Evolutionary conservation across 805 yeast genomes (phyloP), one percentile per base, ranked within the genome.

Genomic region (Yarrowia bubula): DNA sequence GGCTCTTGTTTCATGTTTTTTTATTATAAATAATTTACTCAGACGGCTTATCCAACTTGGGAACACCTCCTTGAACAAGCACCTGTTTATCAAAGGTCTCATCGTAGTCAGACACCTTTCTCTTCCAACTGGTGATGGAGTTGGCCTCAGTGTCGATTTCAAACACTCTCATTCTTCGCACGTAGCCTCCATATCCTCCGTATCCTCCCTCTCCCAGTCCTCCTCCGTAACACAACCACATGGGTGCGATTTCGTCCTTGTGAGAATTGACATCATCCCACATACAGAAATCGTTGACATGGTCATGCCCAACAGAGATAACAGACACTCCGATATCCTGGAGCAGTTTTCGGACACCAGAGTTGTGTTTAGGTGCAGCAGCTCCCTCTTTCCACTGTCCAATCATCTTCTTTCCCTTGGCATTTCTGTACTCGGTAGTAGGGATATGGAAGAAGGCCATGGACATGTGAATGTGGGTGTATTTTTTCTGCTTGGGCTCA

Each of bases 361-460:
- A 78, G 72, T 92, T 87, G 72, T 83, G 80, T 35, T 73, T 78
- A 5, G 98, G 95, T 0, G 96, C 93, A 1, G 95, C 88, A 8
- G 89, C 82, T 0, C 85, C 88, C 76, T 95, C 99, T 66, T 83
- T 83, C 58, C 74, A 76, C 28, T 76, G 74, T 0, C 99, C 99
- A 6, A 87, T 78, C n/a, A 80, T 70, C 9, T 80, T 77, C 22
- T 69, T 69, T 13, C 65, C 69, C 4, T 66, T 70, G 8, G 74
- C 67, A 67, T 87, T 81, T 66, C 85, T 76, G 74, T 85, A 92
- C 74, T 95, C 98, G 0, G 97, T 95, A 15, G 92, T 69, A 0
- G 99, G 99, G 35, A 95, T 92, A 73, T 95, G 99, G 81, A 92
- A 89, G 71, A 95, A 93, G 0, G 96, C 96, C 91, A 95, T 86